These are phyloP conservation scores for Haematococcus lacustris DNA, from an alignment of 139 green algal genomes.

Conservation along the genomic window DNA sequence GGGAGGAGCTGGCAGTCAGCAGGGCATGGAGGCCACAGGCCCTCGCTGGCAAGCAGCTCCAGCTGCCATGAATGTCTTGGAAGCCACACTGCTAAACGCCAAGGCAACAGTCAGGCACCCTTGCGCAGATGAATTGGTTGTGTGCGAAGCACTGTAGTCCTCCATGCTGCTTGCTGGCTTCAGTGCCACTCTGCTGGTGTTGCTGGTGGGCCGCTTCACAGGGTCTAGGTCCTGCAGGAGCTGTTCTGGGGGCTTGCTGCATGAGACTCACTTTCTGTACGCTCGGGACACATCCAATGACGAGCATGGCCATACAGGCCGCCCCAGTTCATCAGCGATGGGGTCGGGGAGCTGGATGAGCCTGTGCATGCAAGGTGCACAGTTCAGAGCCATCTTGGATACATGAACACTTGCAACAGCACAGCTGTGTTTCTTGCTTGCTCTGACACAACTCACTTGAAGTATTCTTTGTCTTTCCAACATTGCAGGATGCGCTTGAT, in stretches of 20 bases:
- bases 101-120: too few relatives aligned
- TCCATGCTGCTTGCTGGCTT: not conserved
- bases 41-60: not conserved
- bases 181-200: not conserved
- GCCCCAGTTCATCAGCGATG: slow-evolving; percentile 57
- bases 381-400: not conserved
- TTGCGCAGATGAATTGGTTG: too few relatives aligned
- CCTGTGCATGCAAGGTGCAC: slow-evolving; percentile 18
- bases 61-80: not conserved
- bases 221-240: too few relatives aligned
- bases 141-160: not conserved
- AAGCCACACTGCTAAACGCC: too few relatives aligned
- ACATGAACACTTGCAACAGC: not conserved
- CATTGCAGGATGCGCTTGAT: slow-evolving; percentile 56
- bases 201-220: not conserved
- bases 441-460: slow-evolving; percentile 15
- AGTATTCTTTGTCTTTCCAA: slow-evolving; percentile 65
- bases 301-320: slow-evolving; percentile 43
- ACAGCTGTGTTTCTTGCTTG: not conserved
- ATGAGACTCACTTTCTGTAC: slow-evolving; percentile 38
- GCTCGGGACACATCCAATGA: slow-evolving; percentile 54
- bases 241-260: too few relatives aligned
- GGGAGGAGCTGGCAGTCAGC: not conserved
- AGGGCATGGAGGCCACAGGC: not conserved
- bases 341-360: slow-evolving; percentile 56